A percentile compares a stretch with the other conserved stretches of the same genome.
Conservation (phyloP, 2,329 filamentous ascomycete genomes). For the Chalara sp. region DNA sequence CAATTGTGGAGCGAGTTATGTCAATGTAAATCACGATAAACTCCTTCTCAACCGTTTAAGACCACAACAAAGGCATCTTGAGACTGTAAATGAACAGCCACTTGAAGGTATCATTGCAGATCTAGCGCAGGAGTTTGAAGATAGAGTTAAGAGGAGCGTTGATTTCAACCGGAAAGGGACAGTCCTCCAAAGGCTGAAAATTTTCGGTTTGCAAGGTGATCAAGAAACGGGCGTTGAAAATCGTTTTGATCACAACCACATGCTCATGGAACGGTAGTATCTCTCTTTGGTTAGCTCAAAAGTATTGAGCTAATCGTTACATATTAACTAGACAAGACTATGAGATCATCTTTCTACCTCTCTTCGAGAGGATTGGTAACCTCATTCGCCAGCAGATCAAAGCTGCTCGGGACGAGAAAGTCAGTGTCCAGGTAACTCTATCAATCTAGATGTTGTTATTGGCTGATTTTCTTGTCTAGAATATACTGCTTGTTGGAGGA, state of each 20-base stretch:
- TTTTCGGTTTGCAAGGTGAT: background rate
- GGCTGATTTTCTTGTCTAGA: background rate
- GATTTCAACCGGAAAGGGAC: background rate
- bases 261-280: too few species aligned
- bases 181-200: constrained; percentile 1
- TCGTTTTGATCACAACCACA: too few species aligned
- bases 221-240: too few species aligned
- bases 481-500: background rate
- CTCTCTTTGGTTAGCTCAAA: too few species aligned
- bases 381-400: too few species aligned
- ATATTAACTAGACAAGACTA: too few species aligned
- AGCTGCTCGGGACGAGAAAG: too few species aligned
- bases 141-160: too few species aligned
- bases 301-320: too few species aligned
- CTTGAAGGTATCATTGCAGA: background rate
- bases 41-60: background rate
- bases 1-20: background rate
- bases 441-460: background rate
- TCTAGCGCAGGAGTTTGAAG: too few species aligned
- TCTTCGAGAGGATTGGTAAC: too few species aligned
- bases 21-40: background rate
- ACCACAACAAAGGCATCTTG: background rate
- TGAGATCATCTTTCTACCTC: too few species aligned
- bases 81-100: background rate
- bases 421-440: background rate